These are phyloP conservation scores for Silene latifolia DNA, from an alignment of 148 eudicot species.

Conservation along the genomic window DNA sequence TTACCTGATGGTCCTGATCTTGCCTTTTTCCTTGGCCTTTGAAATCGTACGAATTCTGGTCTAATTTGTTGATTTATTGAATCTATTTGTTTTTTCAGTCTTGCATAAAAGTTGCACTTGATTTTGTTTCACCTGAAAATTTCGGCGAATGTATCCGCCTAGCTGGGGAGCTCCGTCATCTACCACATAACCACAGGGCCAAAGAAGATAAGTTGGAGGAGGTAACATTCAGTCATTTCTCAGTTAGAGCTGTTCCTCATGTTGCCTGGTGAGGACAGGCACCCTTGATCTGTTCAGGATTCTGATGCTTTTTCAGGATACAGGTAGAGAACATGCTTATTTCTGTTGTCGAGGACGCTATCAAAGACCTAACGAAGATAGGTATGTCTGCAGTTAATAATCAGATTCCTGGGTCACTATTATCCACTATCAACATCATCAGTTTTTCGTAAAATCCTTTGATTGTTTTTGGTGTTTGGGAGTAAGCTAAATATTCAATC, in stretches of 20 bases:
- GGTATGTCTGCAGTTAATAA: background rate
- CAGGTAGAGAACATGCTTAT: constrained; percentile 15
- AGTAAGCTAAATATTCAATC: background rate
- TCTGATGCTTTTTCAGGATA: background rate
- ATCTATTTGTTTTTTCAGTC: constrained; percentile 22
- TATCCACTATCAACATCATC: background rate
- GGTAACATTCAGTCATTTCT: constrained; percentile 9
- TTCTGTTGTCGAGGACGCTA: constrained; percentile 11
- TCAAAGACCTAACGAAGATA: background rate
- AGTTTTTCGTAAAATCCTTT: too few relatives aligned
- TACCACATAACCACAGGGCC: constrained; percentile 26
- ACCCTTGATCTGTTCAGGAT: background rate
- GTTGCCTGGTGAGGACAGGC: background rate
- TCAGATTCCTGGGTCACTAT: background rate
- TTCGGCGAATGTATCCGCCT: constrained; percentile 24
- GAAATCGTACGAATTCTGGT: background rate
- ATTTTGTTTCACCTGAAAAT: constrained; percentile 34
- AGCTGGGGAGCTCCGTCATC: constrained; percentile 24
- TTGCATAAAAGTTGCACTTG: constrained; percentile 29
- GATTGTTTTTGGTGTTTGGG: background rate
- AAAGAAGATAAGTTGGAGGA: constrained; percentile 31
- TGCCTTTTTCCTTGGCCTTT: background rate
- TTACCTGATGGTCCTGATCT: too few relatives aligned
- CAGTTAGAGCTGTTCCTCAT: background rate
- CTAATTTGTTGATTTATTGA: background rate